These are phyloP conservation scores for Saccharum hybrid DNA, from an alignment of 202 grass and related monocot genomes.

Conservation along the genomic window DNA sequence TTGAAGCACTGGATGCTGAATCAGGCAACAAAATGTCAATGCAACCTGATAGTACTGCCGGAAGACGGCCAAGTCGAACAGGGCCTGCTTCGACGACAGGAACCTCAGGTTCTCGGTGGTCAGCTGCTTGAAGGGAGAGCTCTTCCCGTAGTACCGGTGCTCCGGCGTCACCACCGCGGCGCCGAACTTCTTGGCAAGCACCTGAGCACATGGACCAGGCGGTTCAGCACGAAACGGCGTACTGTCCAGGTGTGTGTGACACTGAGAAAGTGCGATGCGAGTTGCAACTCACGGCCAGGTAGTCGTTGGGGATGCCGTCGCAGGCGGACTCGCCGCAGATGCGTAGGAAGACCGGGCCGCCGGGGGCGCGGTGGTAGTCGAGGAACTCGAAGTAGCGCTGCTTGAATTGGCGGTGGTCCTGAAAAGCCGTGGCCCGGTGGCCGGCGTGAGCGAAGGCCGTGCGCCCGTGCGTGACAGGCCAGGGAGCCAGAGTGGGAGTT, in stretches of 20 bases:
- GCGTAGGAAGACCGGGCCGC: conserved; percentile 80
- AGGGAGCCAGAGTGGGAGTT: neutral
- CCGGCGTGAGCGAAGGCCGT: neutral
- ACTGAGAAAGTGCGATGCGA: neutral
- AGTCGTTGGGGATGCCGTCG: conserved; percentile 85
- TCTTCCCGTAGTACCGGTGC: conserved; percentile 97
- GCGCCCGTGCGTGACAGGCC: no score
- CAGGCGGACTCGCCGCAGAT: conserved; percentile 87
- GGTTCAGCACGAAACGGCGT: neutral
- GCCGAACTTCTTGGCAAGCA: conserved; percentile 91
- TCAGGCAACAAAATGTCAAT: neutral
- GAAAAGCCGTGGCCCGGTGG: neutral
- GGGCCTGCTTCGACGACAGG: conserved; percentile 95
- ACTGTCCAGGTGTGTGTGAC: neutral
- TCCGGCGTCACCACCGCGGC: conserved; percentile 72
- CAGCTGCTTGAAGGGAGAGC: conserved; percentile 76
- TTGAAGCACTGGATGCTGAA: neutral
- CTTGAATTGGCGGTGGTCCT: conserved; percentile 81
- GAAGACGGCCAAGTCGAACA: conserved; percentile 93
- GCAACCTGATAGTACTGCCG: conserved; percentile 83
- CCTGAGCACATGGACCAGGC: conserved; percentile 19
- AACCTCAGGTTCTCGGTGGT: conserved; percentile 78
- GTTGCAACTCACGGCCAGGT: conserved; percentile 60
- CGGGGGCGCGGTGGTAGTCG: conserved; percentile 55
- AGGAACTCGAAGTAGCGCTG: conserved; percentile 87